Evolutionary conservation across 2,329 filamentous ascomycete species (phyloP).

Genomic region (Conoideocrella luteorostrata): DNA sequence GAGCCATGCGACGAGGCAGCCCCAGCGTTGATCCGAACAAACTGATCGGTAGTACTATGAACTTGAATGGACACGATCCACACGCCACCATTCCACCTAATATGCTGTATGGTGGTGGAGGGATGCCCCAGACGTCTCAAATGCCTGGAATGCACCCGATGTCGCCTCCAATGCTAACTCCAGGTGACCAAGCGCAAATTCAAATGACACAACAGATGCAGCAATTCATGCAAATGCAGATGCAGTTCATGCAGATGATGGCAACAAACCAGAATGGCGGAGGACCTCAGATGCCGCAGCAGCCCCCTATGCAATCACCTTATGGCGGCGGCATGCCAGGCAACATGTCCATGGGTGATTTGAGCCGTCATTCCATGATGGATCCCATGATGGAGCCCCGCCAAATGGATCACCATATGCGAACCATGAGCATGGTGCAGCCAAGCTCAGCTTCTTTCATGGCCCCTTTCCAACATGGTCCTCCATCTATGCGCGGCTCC

Average conservation of each 20-base stretch:
- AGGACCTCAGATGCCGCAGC: slow-evolving; percentile 23
- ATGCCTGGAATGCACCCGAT: slow-evolving; percentile 33
- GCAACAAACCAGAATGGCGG: slow-evolving; percentile 30
- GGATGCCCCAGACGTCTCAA: slow-evolving; percentile 14
- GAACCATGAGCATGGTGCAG: slow-evolving; percentile 81
- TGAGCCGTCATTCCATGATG: slow-evolving; percentile 40
- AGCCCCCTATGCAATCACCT: slow-evolving; percentile 20
- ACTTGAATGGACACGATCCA: slow-evolving; percentile 37
- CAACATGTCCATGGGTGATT: slow-evolving; percentile 37
- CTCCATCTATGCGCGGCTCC: slow-evolving; percentile 21
- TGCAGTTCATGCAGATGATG: slow-evolving; percentile 91
- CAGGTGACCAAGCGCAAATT: slow-evolving; percentile 67
- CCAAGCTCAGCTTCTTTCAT: slow-evolving; percentile 56
- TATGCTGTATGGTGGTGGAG: slow-evolving; percentile 32
- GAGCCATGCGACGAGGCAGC: slow-evolving; percentile 71
- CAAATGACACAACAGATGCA: slow-evolving; percentile 80
- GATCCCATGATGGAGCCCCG: slow-evolving; percentile 40
- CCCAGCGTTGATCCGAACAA: slow-evolving; percentile 54
- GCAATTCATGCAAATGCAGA: slow-evolving; percentile 88
- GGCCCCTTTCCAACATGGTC: slow-evolving; percentile 33
- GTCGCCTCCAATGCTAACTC: slow-evolving; percentile 42
- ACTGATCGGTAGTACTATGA: slow-evolving; percentile 27
- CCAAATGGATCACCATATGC: slow-evolving; percentile 40
- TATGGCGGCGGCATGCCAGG: slow-evolving; percentile 20
- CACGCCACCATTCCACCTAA: slow-evolving; percentile 40